Conservation (phyloP, 371 early-diverging fungal species). For the Cladochytrium tenue region DNA sequence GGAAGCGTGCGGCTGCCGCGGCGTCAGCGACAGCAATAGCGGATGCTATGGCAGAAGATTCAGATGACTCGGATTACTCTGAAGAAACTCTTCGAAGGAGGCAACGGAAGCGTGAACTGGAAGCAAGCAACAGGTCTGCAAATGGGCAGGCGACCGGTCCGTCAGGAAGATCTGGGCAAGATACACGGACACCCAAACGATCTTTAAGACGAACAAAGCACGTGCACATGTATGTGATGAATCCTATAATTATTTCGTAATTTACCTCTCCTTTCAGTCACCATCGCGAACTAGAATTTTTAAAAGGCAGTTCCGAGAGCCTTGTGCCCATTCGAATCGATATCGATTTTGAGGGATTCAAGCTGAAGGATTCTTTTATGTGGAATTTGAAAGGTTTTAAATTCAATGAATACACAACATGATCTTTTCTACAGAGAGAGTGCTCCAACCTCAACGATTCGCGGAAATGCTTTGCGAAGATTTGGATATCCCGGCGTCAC, state of each 20-base stretch:
- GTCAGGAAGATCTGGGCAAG: neutral
- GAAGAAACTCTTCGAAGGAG: neutral
- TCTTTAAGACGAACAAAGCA: neutral
- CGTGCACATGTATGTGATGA: neutral
- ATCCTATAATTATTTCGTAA: no score
- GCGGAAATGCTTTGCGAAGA: constrained; percentile 88
- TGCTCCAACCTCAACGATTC: constrained; percentile 89
- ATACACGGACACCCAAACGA: neutral
- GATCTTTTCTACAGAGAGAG: constrained; percentile 55
- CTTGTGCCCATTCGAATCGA: constrained; percentile 89
- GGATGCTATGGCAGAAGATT: constrained; percentile 6
- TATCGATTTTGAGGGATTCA: constrained; percentile 82
- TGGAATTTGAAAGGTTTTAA: constrained; percentile 82
- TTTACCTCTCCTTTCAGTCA: no score
- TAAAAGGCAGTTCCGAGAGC: constrained; percentile 16
- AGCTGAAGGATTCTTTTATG: constrained; percentile 82
- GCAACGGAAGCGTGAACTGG: neutral
- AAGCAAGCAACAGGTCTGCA: neutral
- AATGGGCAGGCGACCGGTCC: neutral
- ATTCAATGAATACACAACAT: neutral
- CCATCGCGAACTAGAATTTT: neutral
- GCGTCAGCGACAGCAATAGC: constrained; percentile 5
- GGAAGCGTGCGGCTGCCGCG: constrained; percentile 13
- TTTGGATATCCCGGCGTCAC: constrained; percentile 51
- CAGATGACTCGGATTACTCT: constrained; percentile 24